A percentile compares a stretch with the other conserved stretches of the same genome.
phyloP scores from a whole-genome alignment of 768 basidiomycete genomes.

The Suillus decipiens region DNA sequence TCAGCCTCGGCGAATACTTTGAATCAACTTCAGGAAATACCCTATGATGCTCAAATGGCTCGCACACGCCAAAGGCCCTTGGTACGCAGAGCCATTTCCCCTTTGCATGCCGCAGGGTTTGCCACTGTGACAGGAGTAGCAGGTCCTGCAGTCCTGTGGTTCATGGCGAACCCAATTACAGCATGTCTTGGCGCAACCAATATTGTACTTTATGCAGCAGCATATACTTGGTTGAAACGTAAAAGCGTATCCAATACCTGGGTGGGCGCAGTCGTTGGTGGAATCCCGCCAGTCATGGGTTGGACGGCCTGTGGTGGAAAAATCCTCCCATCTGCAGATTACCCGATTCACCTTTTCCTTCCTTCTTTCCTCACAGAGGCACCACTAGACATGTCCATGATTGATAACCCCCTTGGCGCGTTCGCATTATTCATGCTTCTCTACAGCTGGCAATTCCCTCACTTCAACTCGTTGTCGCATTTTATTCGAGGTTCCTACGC shows the following conservation, averaged over 20 bases:
- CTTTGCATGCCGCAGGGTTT: slow-evolving; percentile 82
- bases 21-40: slow-evolving; percentile 93
- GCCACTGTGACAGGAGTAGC: slow-evolving; percentile 74
- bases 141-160: slow-evolving; percentile 77
- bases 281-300: slow-evolving; percentile 93
- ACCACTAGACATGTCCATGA: slow-evolving; percentile 45
- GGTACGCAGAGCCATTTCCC: slow-evolving; percentile 80
- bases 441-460: slow-evolving; percentile 98
- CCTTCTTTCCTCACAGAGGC: slow-evolving; percentile 55
- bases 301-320: slow-evolving; percentile 94
- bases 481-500: slow-evolving; percentile 87
- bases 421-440: slow-evolving; percentile 81
- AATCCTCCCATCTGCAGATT: slow-evolving; percentile 62
- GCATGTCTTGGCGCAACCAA: slow-evolving; percentile 83
- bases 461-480: slow-evolving; percentile 93
- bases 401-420: slow-evolving; percentile 83
- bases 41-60: slow-evolving; percentile 95
- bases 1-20: slow-evolving; percentile 92
- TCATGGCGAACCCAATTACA: slow-evolving; percentile 83
- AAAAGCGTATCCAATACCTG: slow-evolving; percentile 85
- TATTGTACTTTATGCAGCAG: slow-evolving; percentile 85
- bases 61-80: slow-evolving; percentile 88
- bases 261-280: slow-evolving; percentile 93
- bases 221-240: slow-evolving; percentile 93
- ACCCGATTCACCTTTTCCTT: slow-evolving; percentile 61